phyloP scores from a whole-genome alignment of 345 rosid species.

The Salix koriyanagi region DNA sequence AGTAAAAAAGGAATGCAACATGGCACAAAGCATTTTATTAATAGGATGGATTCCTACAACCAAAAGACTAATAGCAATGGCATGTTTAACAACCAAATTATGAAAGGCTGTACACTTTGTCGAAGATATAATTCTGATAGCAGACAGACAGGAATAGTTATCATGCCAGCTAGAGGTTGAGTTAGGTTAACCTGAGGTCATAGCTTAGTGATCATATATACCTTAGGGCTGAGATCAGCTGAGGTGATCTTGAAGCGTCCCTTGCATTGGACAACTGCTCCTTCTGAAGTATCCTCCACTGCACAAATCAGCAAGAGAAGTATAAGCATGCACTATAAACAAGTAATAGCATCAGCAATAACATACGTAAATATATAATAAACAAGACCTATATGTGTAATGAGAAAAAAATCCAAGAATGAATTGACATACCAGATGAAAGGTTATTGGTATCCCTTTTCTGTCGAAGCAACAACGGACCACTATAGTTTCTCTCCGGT shows the following conservation, averaged over 20 bases:
- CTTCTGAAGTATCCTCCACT: constrained; percentile 76
- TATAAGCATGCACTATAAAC: constrained; percentile 6
- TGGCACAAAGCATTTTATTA: too few relatives aligned
- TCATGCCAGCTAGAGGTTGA: constrained; percentile 4
- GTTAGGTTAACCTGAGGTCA: constrained; percentile 4
- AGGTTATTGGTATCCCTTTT: constrained; percentile 61
- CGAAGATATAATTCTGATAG: neutral
- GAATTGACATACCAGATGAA: constrained; percentile 40
- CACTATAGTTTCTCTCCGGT: constrained; percentile 67
- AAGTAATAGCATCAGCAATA: neutral
- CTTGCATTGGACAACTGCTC: constrained; percentile 69
- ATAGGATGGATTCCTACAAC: neutral
- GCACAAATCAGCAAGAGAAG: constrained; percentile 13
- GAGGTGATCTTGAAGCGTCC: constrained; percentile 93
- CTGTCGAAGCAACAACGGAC: constrained; percentile 56
- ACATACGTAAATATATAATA: neutral
- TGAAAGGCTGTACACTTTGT: neutral
- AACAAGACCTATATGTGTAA: neutral
- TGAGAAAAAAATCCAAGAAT: constrained; percentile 15
- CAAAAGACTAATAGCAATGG: neutral
- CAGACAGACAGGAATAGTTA: neutral
- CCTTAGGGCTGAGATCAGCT: constrained; percentile 85
- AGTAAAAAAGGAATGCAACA: too few relatives aligned
- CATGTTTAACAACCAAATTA: neutral
- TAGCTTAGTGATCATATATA: constrained; percentile 24